Percentiles rank a stretch among this genome's conserved stretches.
Conservation (phyloP, 2,329 filamentous ascomycete species). For the Chaetomium olivaceum region DNA sequence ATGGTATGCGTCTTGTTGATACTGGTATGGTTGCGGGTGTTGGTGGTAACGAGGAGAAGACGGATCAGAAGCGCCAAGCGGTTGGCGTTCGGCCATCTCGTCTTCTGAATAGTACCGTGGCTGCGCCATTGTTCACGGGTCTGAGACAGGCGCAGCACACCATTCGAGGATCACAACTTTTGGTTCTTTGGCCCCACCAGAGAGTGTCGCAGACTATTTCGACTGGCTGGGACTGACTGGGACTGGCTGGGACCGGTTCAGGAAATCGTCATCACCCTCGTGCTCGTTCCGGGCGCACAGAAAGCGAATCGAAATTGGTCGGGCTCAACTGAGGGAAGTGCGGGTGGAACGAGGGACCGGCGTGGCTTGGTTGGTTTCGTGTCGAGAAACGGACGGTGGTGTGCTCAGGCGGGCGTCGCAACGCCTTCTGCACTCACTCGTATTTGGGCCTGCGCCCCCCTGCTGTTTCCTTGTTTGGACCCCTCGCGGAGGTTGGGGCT, state of each 20-base stretch:
- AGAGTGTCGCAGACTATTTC: conserved; percentile 16
- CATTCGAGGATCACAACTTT: neutral
- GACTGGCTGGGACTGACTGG: conserved; percentile 1
- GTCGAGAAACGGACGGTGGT: conserved; percentile 1
- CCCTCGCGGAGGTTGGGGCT: neutral
- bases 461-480: conserved; percentile 3
- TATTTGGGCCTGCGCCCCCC: conserved; percentile 20
- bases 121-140: conserved; percentile 26
- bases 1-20: conserved; percentile 29
- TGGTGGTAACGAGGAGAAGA: conserved; percentile 21
- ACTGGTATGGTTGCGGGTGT: conserved; percentile 22
- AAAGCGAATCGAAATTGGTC: conserved; percentile 3
- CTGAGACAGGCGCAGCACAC: conserved; percentile 21
- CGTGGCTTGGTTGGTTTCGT: conserved; percentile 16
- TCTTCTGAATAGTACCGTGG: conserved; percentile 30
- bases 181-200: conserved; percentile 1
- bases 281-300: neutral
- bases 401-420: neutral
- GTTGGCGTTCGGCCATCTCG: conserved; percentile 30
- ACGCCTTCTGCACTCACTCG: conserved; percentile 2
- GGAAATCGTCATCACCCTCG: neutral
- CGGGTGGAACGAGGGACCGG: neutral
- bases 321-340: conserved; percentile 3
- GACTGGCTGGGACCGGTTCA: neutral
- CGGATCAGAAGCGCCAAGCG: conserved; percentile 22